Conservation (phyloP, 2,329 filamentous ascomycete genomes). For the Phialemonium atrogriseum region DNA sequence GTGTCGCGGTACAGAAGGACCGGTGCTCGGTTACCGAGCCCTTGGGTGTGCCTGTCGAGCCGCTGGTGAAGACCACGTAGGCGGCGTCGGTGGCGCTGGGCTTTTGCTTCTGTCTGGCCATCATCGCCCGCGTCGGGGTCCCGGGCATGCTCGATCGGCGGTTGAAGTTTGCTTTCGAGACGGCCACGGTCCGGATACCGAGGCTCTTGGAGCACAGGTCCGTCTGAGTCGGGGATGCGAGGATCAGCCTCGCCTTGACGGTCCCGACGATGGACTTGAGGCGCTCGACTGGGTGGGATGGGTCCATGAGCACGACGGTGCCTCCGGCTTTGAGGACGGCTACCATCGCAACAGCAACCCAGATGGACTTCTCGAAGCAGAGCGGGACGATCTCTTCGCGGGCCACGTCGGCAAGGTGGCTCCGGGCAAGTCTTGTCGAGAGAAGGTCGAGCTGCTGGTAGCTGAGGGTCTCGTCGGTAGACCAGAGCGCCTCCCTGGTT, state of each 20-base stretch:
- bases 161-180: too few species aligned
- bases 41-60: constrained; percentile 41
- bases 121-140: constrained; percentile 7
- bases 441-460: constrained; percentile 17
- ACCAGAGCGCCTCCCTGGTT: constrained; percentile 15
- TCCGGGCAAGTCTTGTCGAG: constrained; percentile 15
- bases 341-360: constrained; percentile 5
- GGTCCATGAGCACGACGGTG: too few species aligned
- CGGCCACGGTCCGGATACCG: too few species aligned
- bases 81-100: constrained; percentile 15
- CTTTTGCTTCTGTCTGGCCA: background rate
- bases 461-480: constrained; percentile 17
- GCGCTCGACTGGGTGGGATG: too few species aligned
- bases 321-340: constrained; percentile 6
- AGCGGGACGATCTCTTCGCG: constrained; percentile 5
- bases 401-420: constrained; percentile 3
- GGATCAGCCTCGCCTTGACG: constrained; percentile 7
- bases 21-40: constrained; percentile 13
- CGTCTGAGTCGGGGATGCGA: constrained; percentile 9
- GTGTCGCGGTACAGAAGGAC: constrained; percentile 13
- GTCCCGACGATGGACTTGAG: constrained; percentile 5
- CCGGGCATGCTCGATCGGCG: too few species aligned
- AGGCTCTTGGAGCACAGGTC: too few species aligned
- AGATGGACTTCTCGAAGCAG: constrained; percentile 7
- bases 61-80: constrained; percentile 29